These are phyloP conservation scores for Oryza rufipogon DNA, from an alignment of 176 grass and related monocot species.

Conservation along the genomic window DNA sequence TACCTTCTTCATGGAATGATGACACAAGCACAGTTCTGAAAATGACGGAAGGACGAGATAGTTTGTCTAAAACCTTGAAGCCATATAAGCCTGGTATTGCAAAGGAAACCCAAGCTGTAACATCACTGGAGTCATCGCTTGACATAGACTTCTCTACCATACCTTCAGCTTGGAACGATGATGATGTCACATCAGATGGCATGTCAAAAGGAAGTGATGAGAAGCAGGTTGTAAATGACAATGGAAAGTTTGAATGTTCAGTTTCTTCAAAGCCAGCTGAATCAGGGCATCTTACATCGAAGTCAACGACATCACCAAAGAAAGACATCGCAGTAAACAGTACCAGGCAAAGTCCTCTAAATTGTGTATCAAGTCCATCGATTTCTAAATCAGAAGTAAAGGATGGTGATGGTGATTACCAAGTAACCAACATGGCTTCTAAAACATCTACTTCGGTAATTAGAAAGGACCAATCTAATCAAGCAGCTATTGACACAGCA, in stretches of 20 bases:
- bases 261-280: constrained; percentile 37
- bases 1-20: constrained; percentile 83
- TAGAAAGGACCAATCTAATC: constrained; percentile 31
- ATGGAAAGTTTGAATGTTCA: constrained; percentile 24
- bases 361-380: constrained; percentile 28
- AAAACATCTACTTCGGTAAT: constrained; percentile 34
- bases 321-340: constrained; percentile 25
- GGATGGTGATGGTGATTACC: constrained; percentile 21
- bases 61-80: constrained; percentile 54
- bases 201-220: constrained; percentile 54
- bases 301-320: constrained; percentile 35
- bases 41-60: constrained; percentile 52
- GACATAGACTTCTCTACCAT: constrained; percentile 67
- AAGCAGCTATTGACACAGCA: constrained; percentile 27
- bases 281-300: constrained; percentile 1
- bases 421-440: constrained; percentile 8
- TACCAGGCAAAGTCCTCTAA: constrained; percentile 46
- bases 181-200: constrained; percentile 49
- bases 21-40: constrained; percentile 56
- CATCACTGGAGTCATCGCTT: constrained; percentile 35
- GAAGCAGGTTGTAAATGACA: constrained; percentile 42
- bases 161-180: constrained; percentile 89
- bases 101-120: constrained; percentile 51
- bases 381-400: constrained; percentile 51
- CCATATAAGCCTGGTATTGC: constrained; percentile 61